phyloP scores from a whole-genome alignment of 345 rosid species.

The Sapria himalayana region DNA sequence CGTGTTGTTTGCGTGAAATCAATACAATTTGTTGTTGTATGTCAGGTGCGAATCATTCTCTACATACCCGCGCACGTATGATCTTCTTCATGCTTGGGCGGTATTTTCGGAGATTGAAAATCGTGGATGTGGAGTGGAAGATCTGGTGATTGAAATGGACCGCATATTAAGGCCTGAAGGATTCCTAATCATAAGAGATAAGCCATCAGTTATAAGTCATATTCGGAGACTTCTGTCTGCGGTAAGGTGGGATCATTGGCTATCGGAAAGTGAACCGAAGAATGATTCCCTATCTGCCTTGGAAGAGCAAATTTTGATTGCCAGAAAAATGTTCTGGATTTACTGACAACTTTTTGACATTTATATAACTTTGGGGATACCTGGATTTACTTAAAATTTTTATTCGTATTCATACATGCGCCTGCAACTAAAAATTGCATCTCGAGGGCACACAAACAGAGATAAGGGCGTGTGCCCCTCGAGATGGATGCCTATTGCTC shows the following conservation, averaged over 20 bases:
- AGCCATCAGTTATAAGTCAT: constrained; percentile 29
- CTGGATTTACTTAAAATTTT: too few relatives aligned
- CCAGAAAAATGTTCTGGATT: constrained; percentile 59
- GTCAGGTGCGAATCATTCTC: constrained; percentile 92
- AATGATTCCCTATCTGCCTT: constrained; percentile 36
- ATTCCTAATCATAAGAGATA: constrained; percentile 68
- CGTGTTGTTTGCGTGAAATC: too few relatives aligned
- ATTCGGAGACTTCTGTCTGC: constrained; percentile 33
- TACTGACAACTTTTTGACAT: too few relatives aligned
- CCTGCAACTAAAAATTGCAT: too few relatives aligned
- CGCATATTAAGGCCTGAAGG: constrained; percentile 76
- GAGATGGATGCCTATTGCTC: too few relatives aligned
- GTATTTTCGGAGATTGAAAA: constrained; percentile 41
- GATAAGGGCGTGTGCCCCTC: too few relatives aligned
- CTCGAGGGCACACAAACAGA: too few relatives aligned
- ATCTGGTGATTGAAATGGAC: constrained; percentile 77
- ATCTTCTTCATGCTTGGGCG: constrained; percentile 84
- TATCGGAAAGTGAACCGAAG: constrained; percentile 55
- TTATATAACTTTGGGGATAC: too few relatives aligned
- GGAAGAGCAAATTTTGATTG: constrained; percentile 65
- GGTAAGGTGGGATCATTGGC: constrained; percentile 76
- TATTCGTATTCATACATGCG: too few relatives aligned
- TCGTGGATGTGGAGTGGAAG: constrained; percentile 50
- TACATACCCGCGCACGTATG: constrained; percentile 82
- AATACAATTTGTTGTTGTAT: too few relatives aligned